These are phyloP conservation scores for Rhodosporidiobolus sp. DNA, from an alignment of 768 basidiomycete species.

Conservation along the genomic window DNA sequence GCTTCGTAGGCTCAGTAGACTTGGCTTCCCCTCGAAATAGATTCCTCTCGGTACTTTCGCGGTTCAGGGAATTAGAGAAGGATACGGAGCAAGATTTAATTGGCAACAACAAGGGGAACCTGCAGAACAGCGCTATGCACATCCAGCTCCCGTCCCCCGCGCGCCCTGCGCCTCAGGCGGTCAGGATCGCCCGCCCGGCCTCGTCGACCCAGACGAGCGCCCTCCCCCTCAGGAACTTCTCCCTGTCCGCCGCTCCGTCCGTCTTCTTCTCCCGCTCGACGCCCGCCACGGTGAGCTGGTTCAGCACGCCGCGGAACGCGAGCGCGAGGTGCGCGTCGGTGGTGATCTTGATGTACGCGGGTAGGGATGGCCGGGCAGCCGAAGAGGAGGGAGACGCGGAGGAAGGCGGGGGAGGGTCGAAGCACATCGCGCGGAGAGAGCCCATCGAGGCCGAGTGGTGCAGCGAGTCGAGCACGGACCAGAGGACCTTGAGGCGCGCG, in stretches of 20 bases:
- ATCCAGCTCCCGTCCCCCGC: no score
- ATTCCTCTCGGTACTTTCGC: no score
- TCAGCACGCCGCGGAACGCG: slow-evolving; percentile 10
- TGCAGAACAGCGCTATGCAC: no score
- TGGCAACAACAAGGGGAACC: no score
- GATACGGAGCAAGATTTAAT: no score
- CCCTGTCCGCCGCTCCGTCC: background rate
- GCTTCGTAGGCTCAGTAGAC: no score
- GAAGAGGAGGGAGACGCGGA: background rate
- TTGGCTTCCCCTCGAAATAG: no score
- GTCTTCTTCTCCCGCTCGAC: background rate
- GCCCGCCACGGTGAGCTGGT: background rate
- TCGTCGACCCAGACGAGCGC: slow-evolving; percentile 26
- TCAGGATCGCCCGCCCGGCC: slow-evolving; percentile 5
- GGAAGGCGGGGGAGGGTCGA: background rate
- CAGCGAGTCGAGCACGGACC: background rate
- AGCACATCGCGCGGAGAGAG: background rate
- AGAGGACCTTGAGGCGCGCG: slow-evolving; percentile 4
- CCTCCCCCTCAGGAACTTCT: slow-evolving; percentile 4
- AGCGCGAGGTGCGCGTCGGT: slow-evolving; percentile 28
- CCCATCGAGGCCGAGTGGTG: slow-evolving; percentile 9
- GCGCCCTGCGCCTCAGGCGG: background rate
- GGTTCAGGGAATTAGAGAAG: no score
- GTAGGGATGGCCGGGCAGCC: background rate
- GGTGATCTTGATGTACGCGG: slow-evolving; percentile 13